A percentile compares a stretch with the other conserved stretches of the same genome.
Evolutionary conservation across 1,284 basidiomycete genomes (phyloP).

Genomic region (Takashimella tepidaria): DNA sequence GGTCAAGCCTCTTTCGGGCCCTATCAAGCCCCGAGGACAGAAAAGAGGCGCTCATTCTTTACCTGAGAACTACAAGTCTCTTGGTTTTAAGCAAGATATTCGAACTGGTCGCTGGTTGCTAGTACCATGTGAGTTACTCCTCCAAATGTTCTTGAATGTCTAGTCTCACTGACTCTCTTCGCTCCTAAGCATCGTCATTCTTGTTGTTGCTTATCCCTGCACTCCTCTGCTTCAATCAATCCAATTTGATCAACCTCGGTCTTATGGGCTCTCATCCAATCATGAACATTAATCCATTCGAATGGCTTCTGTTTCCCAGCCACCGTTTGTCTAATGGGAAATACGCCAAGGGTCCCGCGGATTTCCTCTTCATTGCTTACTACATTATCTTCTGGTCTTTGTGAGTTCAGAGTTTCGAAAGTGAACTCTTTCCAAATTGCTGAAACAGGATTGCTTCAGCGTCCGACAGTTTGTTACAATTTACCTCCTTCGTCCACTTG

Average conservation of each 20-base stretch:
- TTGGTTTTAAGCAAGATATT: constrained; percentile 53
- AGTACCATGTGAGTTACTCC: constrained; percentile 57
- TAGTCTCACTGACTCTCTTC: neutral
- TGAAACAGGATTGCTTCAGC: constrained; percentile 18
- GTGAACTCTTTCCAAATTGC: neutral
- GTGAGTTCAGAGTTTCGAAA: constrained; percentile 22
- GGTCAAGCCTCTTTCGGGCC: constrained; percentile 30
- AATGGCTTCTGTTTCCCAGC: constrained; percentile 69
- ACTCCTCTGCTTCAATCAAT: constrained; percentile 69
- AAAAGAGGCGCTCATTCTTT: constrained; percentile 8
- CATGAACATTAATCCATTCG: constrained; percentile 62
- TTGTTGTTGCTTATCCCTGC: constrained; percentile 68
- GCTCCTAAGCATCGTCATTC: constrained; percentile 58
- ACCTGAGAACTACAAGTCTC: constrained; percentile 33
- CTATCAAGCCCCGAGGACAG: constrained; percentile 12
- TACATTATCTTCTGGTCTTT: constrained; percentile 90
- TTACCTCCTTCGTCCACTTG: constrained; percentile 66
- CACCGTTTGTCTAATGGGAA: constrained; percentile 56
- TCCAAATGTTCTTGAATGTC: neutral
- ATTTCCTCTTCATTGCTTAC: constrained; percentile 77
- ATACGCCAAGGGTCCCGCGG: constrained; percentile 73
- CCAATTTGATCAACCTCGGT: constrained; percentile 46
- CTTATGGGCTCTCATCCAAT: constrained; percentile 47
- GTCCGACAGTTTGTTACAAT: constrained; percentile 73
- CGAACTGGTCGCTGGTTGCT: constrained; percentile 64